phyloP scores from a whole-genome alignment of 169 alveolate genomes.

The Cryptosporidium meleagridis region DNA sequence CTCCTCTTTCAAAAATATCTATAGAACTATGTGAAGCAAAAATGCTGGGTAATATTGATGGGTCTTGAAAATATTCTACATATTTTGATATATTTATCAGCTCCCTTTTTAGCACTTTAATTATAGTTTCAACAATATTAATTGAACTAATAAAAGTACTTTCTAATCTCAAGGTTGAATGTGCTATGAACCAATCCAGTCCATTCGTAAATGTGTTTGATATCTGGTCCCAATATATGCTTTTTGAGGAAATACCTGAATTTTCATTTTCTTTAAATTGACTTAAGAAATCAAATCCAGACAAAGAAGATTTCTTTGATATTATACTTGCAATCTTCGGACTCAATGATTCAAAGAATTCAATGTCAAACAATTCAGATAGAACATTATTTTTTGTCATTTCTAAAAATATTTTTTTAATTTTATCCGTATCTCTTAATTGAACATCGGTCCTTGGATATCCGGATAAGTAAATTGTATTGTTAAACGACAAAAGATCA shows the following conservation, averaged over 20 bases:
- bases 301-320: conserved; percentile 15
- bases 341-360: background rate
- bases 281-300: conserved; percentile 5
- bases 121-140: conserved; percentile 19
- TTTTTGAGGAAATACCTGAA: conserved; percentile 15
- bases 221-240: conserved; percentile 35
- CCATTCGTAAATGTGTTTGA: conserved; percentile 52
- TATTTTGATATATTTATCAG: background rate
- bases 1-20: background rate
- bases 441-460: conserved; percentile 28
- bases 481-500: background rate
- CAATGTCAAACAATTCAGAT: background rate
- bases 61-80: conserved; percentile 21
- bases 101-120: background rate
- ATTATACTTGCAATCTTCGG: background rate
- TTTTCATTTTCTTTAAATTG: background rate
- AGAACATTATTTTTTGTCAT: background rate
- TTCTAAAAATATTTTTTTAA: background rate
- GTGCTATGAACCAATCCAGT: conserved; percentile 40
- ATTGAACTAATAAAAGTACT: conserved; percentile 28
- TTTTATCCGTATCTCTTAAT: conserved; percentile 1
- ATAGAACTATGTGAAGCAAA: background rate
- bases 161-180: background rate
- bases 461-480: conserved; percentile 15
- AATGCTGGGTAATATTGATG: conserved; percentile 32